These are phyloP conservation scores for Lithocarpus polystachyus DNA, from an alignment of 306 rosid species.

Conservation along the genomic window DNA sequence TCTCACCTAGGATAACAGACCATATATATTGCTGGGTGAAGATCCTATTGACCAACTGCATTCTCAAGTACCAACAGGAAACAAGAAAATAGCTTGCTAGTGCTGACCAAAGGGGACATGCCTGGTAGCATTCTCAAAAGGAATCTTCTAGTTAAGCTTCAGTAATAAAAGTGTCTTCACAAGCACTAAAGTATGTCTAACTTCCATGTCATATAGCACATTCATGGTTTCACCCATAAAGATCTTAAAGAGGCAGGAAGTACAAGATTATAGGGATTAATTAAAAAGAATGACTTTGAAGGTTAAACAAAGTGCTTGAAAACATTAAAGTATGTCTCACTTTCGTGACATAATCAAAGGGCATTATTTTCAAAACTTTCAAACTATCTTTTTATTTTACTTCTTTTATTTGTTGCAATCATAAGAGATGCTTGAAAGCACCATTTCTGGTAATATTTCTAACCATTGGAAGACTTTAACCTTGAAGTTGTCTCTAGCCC, in stretches of 20 bases:
- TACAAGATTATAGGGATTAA: not conserved
- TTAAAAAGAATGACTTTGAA: not conserved
- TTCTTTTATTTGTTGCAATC: not conserved
- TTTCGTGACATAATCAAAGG: no score
- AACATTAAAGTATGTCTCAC: no score
- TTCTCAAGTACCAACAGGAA: not conserved
- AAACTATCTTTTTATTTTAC: not conserved
- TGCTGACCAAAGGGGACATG: not conserved
- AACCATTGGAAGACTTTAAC: not conserved
- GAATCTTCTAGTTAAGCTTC: not conserved
- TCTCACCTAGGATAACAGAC: not conserved
- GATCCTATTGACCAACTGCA: not conserved
- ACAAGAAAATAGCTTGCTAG: not conserved
- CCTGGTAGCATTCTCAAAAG: not conserved
- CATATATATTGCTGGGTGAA: not conserved
- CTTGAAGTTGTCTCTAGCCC: not conserved
- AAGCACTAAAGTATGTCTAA: not conserved
- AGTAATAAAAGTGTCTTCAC: not conserved
- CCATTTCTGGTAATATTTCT: not conserved
- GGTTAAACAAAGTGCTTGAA: not conserved
- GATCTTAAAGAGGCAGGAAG: not conserved
- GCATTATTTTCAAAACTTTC: not conserved
- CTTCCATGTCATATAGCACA: not conserved
- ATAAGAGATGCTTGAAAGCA: not conserved
- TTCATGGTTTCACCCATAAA: not conserved